phyloP scores from a whole-genome alignment of 257 asterid genomes.

The Nicotiana benthamiana region DNA sequence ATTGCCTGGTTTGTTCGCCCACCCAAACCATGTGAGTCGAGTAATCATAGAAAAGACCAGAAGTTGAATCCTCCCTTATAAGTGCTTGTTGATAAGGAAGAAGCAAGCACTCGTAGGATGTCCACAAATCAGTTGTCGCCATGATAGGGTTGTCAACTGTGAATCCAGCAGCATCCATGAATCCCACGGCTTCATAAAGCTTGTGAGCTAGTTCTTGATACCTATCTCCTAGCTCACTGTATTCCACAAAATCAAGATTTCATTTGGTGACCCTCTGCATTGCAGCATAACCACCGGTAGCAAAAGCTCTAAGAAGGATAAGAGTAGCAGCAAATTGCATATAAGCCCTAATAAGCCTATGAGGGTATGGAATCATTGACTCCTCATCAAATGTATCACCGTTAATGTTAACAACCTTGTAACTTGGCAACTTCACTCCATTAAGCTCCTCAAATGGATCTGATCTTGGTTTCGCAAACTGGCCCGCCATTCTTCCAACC shows the following conservation, averaged over 20 bases:
- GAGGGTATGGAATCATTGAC: constrained; percentile 69
- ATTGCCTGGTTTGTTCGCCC: too few relatives aligned
- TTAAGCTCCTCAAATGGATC: constrained; percentile 47
- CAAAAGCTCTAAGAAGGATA: constrained; percentile 74
- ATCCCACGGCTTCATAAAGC: too few relatives aligned
- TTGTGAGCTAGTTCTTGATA: too few relatives aligned
- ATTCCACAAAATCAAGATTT: constrained; percentile 80
- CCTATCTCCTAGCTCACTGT: constrained; percentile 91
- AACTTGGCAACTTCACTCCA: constrained; percentile 77
- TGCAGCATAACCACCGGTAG: constrained; percentile 88
- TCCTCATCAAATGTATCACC: constrained; percentile 60
- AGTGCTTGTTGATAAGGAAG: too few relatives aligned
- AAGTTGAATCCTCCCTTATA: too few relatives aligned
- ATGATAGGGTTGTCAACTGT: too few relatives aligned
- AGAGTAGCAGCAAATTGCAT: constrained; percentile 83
- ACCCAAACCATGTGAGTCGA: too few relatives aligned
- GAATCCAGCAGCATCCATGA: too few relatives aligned
- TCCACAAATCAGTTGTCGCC: too few relatives aligned
- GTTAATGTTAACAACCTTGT: constrained; percentile 74
- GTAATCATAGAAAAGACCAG: too few relatives aligned
- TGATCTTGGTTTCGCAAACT: constrained; percentile 76
- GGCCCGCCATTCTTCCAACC: constrained; percentile 89
- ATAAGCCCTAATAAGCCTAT: constrained; percentile 78
- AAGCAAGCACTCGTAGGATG: too few relatives aligned
- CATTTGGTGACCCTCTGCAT: constrained; percentile 83